Conservation (phyloP, 2,329 filamentous ascomycete genomes). For the Ceratocystis huliohia region DNA sequence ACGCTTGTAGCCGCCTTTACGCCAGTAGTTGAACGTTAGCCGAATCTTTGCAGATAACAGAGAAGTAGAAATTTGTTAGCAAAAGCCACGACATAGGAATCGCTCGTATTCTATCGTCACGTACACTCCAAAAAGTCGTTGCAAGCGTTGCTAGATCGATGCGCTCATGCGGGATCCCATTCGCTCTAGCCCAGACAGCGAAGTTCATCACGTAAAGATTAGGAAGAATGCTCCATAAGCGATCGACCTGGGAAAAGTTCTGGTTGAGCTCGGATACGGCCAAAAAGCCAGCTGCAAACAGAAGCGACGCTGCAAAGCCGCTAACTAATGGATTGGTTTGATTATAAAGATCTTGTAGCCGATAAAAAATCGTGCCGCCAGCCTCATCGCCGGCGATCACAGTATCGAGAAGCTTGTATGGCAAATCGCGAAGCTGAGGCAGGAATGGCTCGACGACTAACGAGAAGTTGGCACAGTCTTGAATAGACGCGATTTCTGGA, state of each 20-base stretch:
- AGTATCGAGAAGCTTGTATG: conserved; percentile 48
- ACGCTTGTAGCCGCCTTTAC: conserved; percentile 77
- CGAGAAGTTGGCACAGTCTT: conserved; percentile 64
- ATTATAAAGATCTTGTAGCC: conserved; percentile 48
- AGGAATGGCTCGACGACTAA: conserved; percentile 65
- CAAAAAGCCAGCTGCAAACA: conserved; percentile 59
- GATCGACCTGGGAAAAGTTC: conserved; percentile 96
- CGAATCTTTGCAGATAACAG: conserved; percentile 45
- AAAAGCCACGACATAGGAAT: background rate
- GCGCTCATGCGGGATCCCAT: conserved; percentile 55
- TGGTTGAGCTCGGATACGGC: conserved; percentile 70
- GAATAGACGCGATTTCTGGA: conserved; percentile 54
- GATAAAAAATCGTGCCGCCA: background rate
- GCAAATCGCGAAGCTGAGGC: conserved; percentile 56
- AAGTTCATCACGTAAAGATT: conserved; percentile 79
- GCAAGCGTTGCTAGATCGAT: conserved; percentile 61
- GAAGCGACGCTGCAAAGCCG: conserved; percentile 57
- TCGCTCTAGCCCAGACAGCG: conserved; percentile 65
- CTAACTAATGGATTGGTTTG: conserved; percentile 76
- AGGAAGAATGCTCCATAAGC: conserved; percentile 81
- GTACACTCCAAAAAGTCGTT: conserved; percentile 66
- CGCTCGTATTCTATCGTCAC: conserved; percentile 25
- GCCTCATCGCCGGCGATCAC: conserved; percentile 36
- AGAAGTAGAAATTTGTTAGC: conserved; percentile 11
- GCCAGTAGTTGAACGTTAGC: conserved; percentile 93